phyloP scores from a whole-genome alignment of 257 asterid genomes.

The Nicotiana benthamiana region DNA sequence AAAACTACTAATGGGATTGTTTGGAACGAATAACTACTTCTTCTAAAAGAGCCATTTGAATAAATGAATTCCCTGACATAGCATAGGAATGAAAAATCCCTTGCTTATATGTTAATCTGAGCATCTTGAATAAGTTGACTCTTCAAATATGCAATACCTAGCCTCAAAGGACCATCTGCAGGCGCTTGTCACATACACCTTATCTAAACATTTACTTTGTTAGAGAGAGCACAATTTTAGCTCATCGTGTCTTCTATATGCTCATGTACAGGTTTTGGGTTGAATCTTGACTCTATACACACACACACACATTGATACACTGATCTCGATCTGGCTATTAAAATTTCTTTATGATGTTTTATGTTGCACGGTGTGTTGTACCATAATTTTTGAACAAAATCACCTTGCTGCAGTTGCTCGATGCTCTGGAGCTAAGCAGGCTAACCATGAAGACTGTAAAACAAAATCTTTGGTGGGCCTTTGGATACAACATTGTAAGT shows the following conservation, averaged over 20 bases:
- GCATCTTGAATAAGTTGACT: background rate
- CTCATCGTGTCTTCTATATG: background rate
- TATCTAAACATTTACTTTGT: background rate
- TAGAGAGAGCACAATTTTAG: background rate
- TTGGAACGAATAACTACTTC: background rate
- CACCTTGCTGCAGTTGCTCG: slow-evolving; percentile 61
- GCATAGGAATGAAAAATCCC: background rate
- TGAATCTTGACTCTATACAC: background rate
- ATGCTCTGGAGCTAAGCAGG: slow-evolving; percentile 93
- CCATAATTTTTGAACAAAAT: background rate
- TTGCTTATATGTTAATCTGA: background rate
- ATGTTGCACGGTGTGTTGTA: background rate
- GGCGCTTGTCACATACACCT: background rate
- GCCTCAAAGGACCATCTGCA: background rate
- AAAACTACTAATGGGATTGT: background rate
- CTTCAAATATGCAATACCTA: background rate
- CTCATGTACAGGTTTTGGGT: background rate
- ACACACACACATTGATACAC: no score
- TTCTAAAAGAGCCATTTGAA: background rate
- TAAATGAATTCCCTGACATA: background rate
- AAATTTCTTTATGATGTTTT: background rate
- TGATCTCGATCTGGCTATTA: background rate
- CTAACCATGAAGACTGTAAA: slow-evolving; percentile 92
- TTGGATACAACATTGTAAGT: slow-evolving; percentile 93
- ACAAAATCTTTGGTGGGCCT: slow-evolving; percentile 99